phyloP scores from a whole-genome alignment of 2,329 filamentous ascomycete genomes.

The Seiridium cupressi region DNA sequence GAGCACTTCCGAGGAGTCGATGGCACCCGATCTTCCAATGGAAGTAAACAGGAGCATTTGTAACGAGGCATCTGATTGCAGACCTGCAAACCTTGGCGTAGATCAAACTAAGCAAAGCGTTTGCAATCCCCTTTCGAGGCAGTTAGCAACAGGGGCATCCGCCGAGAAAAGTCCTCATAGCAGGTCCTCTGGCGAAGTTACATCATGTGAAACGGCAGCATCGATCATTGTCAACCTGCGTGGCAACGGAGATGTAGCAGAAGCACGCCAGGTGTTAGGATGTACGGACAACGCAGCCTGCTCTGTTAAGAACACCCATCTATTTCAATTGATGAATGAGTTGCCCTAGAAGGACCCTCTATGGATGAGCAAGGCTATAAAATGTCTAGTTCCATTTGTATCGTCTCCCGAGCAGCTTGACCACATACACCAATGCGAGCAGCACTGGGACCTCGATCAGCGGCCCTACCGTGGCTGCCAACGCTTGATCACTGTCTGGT shows the following conservation, averaged over 20 bases:
- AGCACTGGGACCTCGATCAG: constrained; percentile 85
- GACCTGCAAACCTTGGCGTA: too few relatives aligned
- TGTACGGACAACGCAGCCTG: constrained; percentile 21
- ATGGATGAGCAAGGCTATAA: too few relatives aligned
- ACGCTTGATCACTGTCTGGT: constrained; percentile 71
- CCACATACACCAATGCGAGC: constrained; percentile 72
- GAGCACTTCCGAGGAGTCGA: too few relatives aligned
- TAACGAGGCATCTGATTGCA: neutral
- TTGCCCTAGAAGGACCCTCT: neutral
- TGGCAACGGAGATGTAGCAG: constrained; percentile 18
- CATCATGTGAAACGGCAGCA: constrained; percentile 26
- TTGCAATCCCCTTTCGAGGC: neutral
- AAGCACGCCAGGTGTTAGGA: constrained; percentile 17
- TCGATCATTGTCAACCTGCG: constrained; percentile 23
- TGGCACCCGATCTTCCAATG: too few relatives aligned
- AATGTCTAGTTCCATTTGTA: constrained; percentile 47
- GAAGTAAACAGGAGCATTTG: neutral
- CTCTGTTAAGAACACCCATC: constrained; percentile 25
- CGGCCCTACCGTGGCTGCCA: constrained; percentile 81
- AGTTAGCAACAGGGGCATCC: too few relatives aligned
- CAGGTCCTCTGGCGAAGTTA: constrained; percentile 9
- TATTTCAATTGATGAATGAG: constrained; percentile 30
- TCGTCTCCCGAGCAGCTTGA: constrained; percentile 56
- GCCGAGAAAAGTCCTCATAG: too few relatives aligned
- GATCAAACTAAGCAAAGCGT: too few relatives aligned